phyloP scores from a whole-genome alignment of 345 rosid species.

The Corymbia maculata region DNA sequence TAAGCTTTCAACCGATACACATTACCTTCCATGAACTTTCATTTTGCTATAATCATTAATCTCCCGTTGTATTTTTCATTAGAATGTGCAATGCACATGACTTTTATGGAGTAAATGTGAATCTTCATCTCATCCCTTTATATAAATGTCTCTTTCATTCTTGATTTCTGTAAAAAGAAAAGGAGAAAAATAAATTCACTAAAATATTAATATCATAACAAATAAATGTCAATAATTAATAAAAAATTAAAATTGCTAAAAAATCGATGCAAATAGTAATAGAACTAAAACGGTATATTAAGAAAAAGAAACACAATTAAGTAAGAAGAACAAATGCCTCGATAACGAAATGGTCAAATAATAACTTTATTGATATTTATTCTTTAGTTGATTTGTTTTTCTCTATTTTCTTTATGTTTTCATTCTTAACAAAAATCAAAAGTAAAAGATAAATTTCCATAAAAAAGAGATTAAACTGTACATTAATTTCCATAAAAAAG shows the following conservation, averaged over 20 bases:
- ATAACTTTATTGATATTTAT: not conserved
- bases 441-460: not conserved
- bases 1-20: not conserved
- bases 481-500: not conserved
- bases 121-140: not conserved
- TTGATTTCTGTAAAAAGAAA: not conserved
- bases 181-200: not conserved
- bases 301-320: not conserved
- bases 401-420: not conserved
- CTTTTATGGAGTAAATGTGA: not conserved
- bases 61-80: not conserved
- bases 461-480: not conserved
- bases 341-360: not conserved
- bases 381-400: not conserved
- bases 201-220: not conserved
- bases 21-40: not conserved
- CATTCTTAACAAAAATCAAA: not conserved
- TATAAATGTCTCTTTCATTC: not conserved
- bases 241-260: not conserved
- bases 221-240: not conserved
- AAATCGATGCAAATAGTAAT: not conserved
- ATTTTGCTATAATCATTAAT: not conserved
- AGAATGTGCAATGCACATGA: not conserved
- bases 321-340: not conserved
- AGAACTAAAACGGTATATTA: not conserved